Evolutionary conservation across 2,329 filamentous ascomycete species (phyloP).

Genomic region (Hymenoscyphus occultus): DNA sequence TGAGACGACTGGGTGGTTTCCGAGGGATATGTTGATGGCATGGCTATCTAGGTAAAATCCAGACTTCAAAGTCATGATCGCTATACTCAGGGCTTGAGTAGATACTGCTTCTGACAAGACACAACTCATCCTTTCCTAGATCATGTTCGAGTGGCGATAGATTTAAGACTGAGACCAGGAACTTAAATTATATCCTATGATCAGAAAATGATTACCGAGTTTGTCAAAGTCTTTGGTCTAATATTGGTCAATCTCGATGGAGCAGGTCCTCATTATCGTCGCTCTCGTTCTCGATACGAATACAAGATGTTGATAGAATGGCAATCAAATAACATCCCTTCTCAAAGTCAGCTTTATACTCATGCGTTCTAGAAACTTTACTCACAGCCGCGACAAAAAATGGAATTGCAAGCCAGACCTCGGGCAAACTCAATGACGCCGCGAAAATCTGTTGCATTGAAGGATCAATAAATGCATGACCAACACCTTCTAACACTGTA

Average conservation of each 20-base stretch:
- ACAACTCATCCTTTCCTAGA: no score
- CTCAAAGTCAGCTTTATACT: neutral
- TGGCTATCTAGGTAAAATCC: no score
- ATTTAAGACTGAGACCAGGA: no score
- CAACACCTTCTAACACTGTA: slow-evolving; percentile 33
- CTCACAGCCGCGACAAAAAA: slow-evolving; percentile 36
- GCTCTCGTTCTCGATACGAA: neutral
- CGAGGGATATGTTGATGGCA: neutral
- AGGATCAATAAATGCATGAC: slow-evolving; percentile 33
- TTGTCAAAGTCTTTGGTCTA: neutral
- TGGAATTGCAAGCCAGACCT: slow-evolving; percentile 31
- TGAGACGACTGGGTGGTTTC: neutral
- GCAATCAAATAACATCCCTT: slow-evolving; percentile 9
- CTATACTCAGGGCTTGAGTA: no score
- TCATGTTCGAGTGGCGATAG: neutral
- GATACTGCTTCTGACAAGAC: no score
- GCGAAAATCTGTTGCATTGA: slow-evolving; percentile 34
- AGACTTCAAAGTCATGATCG: no score
- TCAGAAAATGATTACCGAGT: no score
- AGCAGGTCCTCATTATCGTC: neutral
- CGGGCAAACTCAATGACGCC: slow-evolving; percentile 22
- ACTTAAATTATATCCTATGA: no score
- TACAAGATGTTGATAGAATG: neutral
- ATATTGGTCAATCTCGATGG: neutral
- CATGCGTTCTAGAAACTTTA: neutral